Conservation (phyloP, 768 basidiomycete species). For the Leucosporidium scottii region DNA sequence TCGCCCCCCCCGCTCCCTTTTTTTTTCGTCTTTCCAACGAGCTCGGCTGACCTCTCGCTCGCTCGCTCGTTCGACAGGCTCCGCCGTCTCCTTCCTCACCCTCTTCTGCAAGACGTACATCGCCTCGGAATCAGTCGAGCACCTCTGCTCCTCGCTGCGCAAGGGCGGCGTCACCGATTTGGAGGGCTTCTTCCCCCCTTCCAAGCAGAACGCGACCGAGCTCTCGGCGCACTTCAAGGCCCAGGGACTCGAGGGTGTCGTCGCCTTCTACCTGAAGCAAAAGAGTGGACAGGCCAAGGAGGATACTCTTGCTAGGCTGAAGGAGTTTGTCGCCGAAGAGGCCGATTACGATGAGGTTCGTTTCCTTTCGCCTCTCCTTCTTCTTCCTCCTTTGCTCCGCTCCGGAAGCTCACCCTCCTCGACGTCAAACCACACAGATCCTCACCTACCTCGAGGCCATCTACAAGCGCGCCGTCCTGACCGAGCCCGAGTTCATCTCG, state of each 20-base stretch:
- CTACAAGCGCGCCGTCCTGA: constrained; percentile 65
- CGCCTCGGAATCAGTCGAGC: constrained; percentile 70
- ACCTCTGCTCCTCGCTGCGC: constrained; percentile 72
- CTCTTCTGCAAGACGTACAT: constrained; percentile 76
- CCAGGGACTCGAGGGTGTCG: constrained; percentile 67
- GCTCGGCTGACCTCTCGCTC: not conserved
- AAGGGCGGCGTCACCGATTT: constrained; percentile 80
- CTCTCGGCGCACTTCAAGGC: constrained; percentile 83
- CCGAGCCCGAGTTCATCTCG: constrained; percentile 73
- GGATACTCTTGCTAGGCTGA: constrained; percentile 62
- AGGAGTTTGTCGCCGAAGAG: constrained; percentile 54
- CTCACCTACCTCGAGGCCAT: constrained; percentile 58
- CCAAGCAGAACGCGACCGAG: constrained; percentile 63
- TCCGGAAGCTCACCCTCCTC: not conserved
- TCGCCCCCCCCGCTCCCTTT: not conserved
- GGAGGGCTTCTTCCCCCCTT: constrained; percentile 75
- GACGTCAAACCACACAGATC: constrained; percentile 50
- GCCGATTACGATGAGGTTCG: constrained; percentile 55
- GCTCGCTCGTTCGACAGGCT: constrained; percentile 48
- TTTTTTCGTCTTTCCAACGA: constrained; percentile 4
- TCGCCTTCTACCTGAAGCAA: constrained; percentile 91
- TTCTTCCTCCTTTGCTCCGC: not conserved
- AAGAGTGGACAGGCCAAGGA: constrained; percentile 69
- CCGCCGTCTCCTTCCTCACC: constrained; percentile 68
- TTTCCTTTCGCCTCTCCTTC: constrained; percentile 1